Evolutionary conservation across 139 green algal species (phyloP).

Genomic region (Chlamydomonas sp.): DNA sequence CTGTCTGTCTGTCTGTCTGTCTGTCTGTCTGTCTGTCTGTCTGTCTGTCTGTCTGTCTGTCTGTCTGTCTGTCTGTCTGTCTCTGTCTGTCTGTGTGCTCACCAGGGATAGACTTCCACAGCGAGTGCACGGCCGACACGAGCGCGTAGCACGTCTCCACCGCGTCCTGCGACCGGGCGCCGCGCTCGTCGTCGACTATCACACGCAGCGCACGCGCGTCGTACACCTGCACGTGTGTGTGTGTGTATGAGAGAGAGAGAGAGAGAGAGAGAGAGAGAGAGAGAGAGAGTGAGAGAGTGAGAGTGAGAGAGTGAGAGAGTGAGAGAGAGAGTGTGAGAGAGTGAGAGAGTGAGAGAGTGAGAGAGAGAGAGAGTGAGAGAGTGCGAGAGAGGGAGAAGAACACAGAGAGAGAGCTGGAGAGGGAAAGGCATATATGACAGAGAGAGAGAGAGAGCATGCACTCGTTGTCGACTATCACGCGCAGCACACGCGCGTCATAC

Average conservation of each 20-base stretch:
- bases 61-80: not conserved
- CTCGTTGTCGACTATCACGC: conserved; percentile 81
- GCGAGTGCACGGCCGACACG: conserved; percentile 65
- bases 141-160: conserved; percentile 78
- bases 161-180: conserved; percentile 30
- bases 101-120: conserved; percentile 64
- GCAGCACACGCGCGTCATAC: conserved; percentile 81
- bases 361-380: too few relatives aligned
- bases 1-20: not conserved
- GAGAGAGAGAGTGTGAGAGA: too few relatives aligned
- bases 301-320: too few relatives aligned
- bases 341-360: too few relatives aligned
- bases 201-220: conserved; percentile 83
- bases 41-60: not conserved
- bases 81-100: too few relatives aligned
- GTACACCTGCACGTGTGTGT: conserved; percentile 39
- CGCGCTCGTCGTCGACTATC: conserved; percentile 76
- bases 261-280: too few relatives aligned
- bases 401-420: too few relatives aligned
- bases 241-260: not conserved
- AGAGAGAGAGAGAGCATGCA: too few relatives aligned
- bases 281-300: too few relatives aligned
- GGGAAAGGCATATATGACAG: too few relatives aligned
- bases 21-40: not conserved
- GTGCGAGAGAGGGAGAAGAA: too few relatives aligned